phyloP scores from a whole-genome alignment of 352 stramenopile species.

The Pythium sp. region DNA sequence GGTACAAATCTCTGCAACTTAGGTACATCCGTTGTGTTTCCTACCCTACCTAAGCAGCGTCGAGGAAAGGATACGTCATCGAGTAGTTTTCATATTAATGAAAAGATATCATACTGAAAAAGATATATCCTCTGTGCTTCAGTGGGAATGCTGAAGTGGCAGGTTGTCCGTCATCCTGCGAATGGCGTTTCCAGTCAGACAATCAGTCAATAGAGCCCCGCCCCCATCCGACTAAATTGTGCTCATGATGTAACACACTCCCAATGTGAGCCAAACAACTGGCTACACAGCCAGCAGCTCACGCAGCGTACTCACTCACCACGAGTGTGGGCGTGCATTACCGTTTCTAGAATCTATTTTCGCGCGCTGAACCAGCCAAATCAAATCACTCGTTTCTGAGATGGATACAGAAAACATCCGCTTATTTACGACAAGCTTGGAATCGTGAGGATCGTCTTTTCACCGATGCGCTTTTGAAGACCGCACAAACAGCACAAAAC shows the following conservation, averaged over 20 bases:
- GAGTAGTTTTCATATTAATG: too few species aligned
- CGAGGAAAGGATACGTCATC: too few species aligned
- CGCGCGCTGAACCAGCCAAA: neutral
- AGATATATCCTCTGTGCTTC: neutral
- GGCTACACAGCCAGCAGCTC: neutral
- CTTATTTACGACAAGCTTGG: neutral
- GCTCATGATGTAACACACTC: neutral
- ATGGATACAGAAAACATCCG: neutral
- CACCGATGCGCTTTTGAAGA: neutral
- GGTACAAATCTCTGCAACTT: neutral
- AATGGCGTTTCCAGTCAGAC: slow-evolving; percentile 5
- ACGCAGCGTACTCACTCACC: neutral
- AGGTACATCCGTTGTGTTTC: neutral
- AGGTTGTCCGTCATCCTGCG: neutral
- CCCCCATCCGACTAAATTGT: neutral
- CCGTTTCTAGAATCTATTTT: neutral
- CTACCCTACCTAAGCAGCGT: neutral
- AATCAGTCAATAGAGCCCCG: neutral
- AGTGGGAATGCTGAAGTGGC: neutral
- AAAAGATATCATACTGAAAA: too few species aligned
- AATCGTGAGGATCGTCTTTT: neutral
- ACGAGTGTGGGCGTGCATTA: neutral
- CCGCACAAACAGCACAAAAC: too few species aligned
- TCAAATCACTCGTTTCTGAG: neutral
- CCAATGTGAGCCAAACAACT: neutral